phyloP scores from a whole-genome alignment of 208 protist genomes.

The Tetramitus jugosus region DNA sequence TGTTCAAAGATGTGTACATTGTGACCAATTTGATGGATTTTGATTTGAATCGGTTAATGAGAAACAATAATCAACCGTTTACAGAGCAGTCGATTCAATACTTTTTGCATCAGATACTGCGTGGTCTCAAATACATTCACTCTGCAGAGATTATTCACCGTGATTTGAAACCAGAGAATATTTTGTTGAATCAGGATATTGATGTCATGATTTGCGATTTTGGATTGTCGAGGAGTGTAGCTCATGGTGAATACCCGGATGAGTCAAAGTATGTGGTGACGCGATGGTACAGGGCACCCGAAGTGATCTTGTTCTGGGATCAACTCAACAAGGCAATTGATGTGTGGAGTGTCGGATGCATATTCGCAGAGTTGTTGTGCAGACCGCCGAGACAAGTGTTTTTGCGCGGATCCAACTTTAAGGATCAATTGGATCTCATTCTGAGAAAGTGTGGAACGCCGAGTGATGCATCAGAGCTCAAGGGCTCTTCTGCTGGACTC shows the following conservation, averaged over 20 bases:
- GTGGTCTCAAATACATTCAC: background rate
- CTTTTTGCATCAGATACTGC: conserved; percentile 8
- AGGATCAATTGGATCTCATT: conserved; percentile 90
- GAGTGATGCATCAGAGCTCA: background rate
- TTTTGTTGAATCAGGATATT: conserved; percentile 78
- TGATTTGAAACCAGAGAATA: conserved; percentile 62
- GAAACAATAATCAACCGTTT: background rate
- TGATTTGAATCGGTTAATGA: conserved; percentile 3
- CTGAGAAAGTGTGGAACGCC: conserved; percentile 81
- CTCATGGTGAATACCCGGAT: conserved; percentile 29
- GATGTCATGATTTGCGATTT: conserved; percentile 84
- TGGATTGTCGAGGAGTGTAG: conserved; percentile 57
- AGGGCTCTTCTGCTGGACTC: background rate
- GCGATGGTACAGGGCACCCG: conserved; percentile 95
- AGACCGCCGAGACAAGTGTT: conserved; percentile 55
- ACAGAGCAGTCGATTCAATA: conserved; percentile 6
- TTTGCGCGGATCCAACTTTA: conserved; percentile 85
- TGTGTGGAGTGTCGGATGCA: conserved; percentile 79
- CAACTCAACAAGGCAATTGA: conserved; percentile 52
- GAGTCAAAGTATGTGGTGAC: conserved; percentile 87
- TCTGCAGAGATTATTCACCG: conserved; percentile 11
- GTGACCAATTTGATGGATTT: conserved; percentile 16
- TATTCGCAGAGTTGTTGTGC: conserved; percentile 70
- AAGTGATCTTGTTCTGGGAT: conserved; percentile 80
- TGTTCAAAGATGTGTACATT: conserved; percentile 15